phyloP scores from a whole-genome alignment of 768 basidiomycete genomes.

The Roridomyces roridus region DNA sequence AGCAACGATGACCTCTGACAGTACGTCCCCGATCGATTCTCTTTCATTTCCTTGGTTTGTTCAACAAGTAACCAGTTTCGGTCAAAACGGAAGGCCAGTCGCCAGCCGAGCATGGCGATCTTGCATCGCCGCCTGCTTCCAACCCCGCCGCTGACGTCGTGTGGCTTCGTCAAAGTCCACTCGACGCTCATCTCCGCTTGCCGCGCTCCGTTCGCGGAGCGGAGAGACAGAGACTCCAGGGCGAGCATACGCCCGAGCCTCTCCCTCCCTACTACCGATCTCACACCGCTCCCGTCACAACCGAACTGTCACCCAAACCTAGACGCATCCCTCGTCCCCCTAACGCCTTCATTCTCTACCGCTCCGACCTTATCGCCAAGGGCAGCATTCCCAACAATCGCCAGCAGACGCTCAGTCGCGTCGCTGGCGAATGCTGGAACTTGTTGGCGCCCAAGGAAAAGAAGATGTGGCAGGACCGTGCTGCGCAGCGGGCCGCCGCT shows the following conservation, averaged over 20 bases:
- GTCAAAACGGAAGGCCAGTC: constrained; percentile 6
- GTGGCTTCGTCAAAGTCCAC: neutral
- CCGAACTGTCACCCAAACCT: constrained; percentile 4
- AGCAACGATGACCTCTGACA: constrained; percentile 21
- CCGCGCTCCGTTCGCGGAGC: constrained; percentile 22
- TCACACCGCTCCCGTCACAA: neutral
- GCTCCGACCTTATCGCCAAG: constrained; percentile 65
- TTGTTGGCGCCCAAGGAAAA: constrained; percentile 53
- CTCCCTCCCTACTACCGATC: constrained; percentile 13
- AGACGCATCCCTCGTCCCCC: constrained; percentile 73
- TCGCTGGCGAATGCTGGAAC: constrained; percentile 76
- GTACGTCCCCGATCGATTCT: neutral
- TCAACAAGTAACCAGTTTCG: constrained; percentile 2
- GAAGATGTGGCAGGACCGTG: constrained; percentile 50
- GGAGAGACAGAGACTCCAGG: constrained; percentile 13
- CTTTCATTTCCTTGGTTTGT: neutral
- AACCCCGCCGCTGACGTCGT: constrained; percentile 10
- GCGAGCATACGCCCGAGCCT: neutral
- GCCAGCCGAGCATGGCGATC: neutral
- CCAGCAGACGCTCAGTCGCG: constrained; percentile 75
- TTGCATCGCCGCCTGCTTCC: constrained; percentile 3
- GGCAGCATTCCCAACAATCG: constrained; percentile 60
- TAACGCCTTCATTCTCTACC: constrained; percentile 86
- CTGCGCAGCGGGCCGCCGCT: constrained; percentile 50
- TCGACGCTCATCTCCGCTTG: constrained; percentile 6